Percentiles rank a stretch among this genome's conserved stretches.
Conservation (phyloP, 2,329 filamentous ascomycete species). For the Dactylellina haptotyla region DNA sequence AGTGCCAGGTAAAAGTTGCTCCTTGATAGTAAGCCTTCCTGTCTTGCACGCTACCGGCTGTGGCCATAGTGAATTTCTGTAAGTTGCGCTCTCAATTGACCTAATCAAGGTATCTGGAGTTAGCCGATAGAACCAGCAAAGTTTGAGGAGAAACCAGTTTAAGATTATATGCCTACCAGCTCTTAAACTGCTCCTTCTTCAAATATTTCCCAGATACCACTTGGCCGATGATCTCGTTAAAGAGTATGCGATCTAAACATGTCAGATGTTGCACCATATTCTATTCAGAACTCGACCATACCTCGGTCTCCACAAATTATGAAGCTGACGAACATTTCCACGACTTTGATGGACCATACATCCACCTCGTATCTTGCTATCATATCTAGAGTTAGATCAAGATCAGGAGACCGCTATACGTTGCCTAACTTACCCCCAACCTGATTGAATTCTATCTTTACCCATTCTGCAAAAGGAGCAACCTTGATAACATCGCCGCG, state of each 20-base stretch:
- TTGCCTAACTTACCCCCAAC: constrained; percentile 16
- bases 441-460: constrained; percentile 18
- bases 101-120: neutral
- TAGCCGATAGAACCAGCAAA: neutral
- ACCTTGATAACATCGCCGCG: constrained; percentile 31
- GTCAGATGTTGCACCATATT: too few relatives aligned
- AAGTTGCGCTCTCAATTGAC: constrained; percentile 29
- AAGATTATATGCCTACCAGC: constrained; percentile 12
- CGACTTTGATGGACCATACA: constrained; percentile 17
- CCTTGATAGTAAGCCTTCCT: constrained; percentile 18
- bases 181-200: constrained; percentile 31
- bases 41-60: constrained; percentile 13
- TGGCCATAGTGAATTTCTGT: constrained; percentile 8
- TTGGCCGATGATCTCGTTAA: constrained; percentile 13
- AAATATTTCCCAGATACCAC: constrained; percentile 12
- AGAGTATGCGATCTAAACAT: constrained; percentile 17
- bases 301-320: constrained; percentile 17
- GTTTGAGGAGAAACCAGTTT: neutral
- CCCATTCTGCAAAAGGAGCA: constrained; percentile 18
- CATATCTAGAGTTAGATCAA: neutral
- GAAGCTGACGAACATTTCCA: constrained; percentile 33
- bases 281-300: too few relatives aligned
- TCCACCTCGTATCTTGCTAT: constrained; percentile 17
- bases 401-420: neutral
- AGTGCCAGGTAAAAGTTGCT: constrained; percentile 13